A percentile compares a stretch with the other conserved stretches of the same genome.
Conservation (phyloP, 1,139 yeast genomes). For the Sugiyamaella xylanicola region DNA sequence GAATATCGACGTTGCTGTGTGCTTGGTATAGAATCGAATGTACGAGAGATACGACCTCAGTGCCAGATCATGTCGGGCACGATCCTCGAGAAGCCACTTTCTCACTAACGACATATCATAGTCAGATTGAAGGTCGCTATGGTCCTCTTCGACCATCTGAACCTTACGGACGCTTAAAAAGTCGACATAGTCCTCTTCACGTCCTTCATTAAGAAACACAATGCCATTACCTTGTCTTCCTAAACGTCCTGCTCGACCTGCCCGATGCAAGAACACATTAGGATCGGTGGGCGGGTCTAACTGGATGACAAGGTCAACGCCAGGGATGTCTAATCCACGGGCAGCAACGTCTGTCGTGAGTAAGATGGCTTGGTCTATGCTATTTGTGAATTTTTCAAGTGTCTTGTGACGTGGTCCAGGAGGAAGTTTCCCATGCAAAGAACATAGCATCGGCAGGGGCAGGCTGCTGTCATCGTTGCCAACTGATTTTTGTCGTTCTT, state of each 20-base stretch:
- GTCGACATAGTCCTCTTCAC: conserved; percentile 81
- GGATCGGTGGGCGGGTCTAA: conserved; percentile 92
- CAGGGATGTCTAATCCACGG: conserved; percentile 90
- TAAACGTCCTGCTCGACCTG: conserved; percentile 94
- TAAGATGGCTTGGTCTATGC: conserved; percentile 49
- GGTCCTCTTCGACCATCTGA: conserved; percentile 48
- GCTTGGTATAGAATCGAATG: conserved; percentile 81
- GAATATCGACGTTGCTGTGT: conserved; percentile 88
- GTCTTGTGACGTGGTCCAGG: conserved; percentile 77
- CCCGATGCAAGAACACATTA: conserved; percentile 81
- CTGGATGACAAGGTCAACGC: conserved; percentile 85
- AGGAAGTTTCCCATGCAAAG: conserved; percentile 83
- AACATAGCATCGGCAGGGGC: conserved; percentile 50
- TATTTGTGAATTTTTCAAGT: conserved; percentile 56
- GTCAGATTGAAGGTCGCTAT: conserved; percentile 23
- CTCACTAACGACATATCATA: conserved; percentile 36
- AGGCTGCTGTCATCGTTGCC: conserved; percentile 26
- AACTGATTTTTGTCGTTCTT: conserved; percentile 28
- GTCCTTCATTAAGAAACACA: conserved; percentile 65
- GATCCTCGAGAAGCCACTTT: conserved; percentile 66
- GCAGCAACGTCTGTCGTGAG: conserved; percentile 68
- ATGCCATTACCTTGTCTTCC: conserved; percentile 80
- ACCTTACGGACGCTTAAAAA: conserved; percentile 79
- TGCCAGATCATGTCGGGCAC: conserved; percentile 80
- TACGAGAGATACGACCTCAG: conserved; percentile 82